Evolutionary conservation across 2,329 filamentous ascomycete genomes (phyloP), one percentile per base, ranked within the genome.

Genomic region (Hymenoscyphus occultus): DNA sequence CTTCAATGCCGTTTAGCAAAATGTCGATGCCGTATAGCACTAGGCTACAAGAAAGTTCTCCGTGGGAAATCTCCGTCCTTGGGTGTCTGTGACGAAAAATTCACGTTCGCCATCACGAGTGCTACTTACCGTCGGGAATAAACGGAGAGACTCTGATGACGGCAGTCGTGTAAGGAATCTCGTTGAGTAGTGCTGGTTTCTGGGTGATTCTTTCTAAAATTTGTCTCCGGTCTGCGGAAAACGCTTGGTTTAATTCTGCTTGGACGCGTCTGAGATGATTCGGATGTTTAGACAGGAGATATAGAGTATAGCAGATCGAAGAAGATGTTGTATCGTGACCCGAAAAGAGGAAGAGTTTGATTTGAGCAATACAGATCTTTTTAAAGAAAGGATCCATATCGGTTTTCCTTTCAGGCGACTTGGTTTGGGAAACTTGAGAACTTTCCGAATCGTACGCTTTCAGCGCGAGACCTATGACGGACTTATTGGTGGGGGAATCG

Each of bases 271-370:
- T 60, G 58, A 68, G 59, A 14, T 39, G 12, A 12, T 63, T 59
- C 19, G 64, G 64, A 39, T 68, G 51, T 42, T 56, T 63, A 12
- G 61, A 61, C 16, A 67, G 62, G n/a, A 66, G 61, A 39, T 66
- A 63, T 39, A 64, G 59, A 5, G 31, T 48, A 39, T 63, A 66
- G 19, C 61, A 64, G 10, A 61, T 57, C 31, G 64, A 60, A 58
- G 39, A 54, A 28, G 59, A 62, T 2, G 66, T 66, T n/a, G 64
- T 56, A 39, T 69, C 66, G 10, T 68, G 64, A 22, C 66, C 66
- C 28, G 61, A 61, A 40, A 68, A 68, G 31, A 68, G 57, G 35
- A 68, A 65, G 19, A 59, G 65, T 22, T 63, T 64, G n/a, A 68
- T 51, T 39, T 68, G 59, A 35, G 56, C 61, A 14, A 68, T 60